Percentiles rank a stretch among this genome's conserved stretches.
These are phyloP conservation scores for Phlegmacium glaucopus DNA, from an alignment of 768 basidiomycete genomes.

Conservation along the genomic window DNA sequence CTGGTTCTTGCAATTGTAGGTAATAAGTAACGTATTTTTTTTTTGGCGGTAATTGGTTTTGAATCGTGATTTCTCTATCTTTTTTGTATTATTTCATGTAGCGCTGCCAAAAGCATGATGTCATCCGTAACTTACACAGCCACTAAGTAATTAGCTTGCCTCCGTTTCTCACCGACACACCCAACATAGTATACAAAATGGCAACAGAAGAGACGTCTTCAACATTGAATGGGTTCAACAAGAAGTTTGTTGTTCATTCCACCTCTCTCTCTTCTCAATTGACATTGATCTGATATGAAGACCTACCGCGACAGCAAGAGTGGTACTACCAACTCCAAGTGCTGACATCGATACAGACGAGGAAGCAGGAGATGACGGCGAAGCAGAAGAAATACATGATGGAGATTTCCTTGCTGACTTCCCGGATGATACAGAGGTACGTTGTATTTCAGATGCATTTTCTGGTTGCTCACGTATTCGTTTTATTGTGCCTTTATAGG, in stretches of 20 bases:
- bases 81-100: background rate
- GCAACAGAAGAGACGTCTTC: background rate
- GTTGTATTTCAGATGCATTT: conserved; percentile 14
- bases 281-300: conserved; percentile 3
- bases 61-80: background rate
- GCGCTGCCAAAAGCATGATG: background rate
- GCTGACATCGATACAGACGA: conserved; percentile 42
- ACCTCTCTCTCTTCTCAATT: background rate
- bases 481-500: conserved; percentile 40
- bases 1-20: background rate
- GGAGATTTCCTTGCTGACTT: conserved; percentile 73
- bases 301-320: conserved; percentile 34
- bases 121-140: background rate
- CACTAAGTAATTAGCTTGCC: background rate
- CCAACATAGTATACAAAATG: background rate
- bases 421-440: conserved; percentile 82
- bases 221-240: background rate
- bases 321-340: conserved; percentile 43
- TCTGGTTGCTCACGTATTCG: background rate
- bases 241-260: background rate
- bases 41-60: background rate
- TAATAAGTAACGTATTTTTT: background rate
- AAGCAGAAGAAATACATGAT: conserved; percentile 44
- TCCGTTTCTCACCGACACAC: too few relatives aligned
- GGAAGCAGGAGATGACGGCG: conserved; percentile 37